A percentile compares a stretch with the other conserved stretches of the same genome.
Evolutionary conservation across 1,284 basidiomycete species (phyloP).

Genomic region (Cutaneotrichosporon sp.): DNA sequence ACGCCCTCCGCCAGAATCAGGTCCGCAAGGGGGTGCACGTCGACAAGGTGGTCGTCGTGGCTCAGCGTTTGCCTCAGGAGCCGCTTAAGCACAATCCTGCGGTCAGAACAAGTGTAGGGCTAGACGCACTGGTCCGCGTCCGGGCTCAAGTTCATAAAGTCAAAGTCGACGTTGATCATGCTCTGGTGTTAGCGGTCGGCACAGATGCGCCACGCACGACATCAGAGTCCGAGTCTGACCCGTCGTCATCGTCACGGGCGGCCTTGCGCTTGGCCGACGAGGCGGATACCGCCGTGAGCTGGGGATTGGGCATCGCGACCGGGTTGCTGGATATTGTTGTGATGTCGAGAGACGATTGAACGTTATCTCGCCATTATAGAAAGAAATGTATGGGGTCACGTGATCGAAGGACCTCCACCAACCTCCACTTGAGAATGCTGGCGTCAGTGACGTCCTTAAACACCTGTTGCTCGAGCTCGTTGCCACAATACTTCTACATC

Average conservation of each 20-base stretch:
- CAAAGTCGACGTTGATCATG: constrained; percentile 80
- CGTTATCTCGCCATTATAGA: too few relatives aligned
- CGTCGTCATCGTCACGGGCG: constrained; percentile 40
- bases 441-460: too few relatives aligned
- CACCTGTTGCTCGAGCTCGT: too few relatives aligned
- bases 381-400: too few relatives aligned
- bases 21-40: constrained; percentile 68
- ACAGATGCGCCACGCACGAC: constrained; percentile 28
- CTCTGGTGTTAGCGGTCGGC: constrained; percentile 45
- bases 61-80: constrained; percentile 75
- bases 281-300: constrained; percentile 17
- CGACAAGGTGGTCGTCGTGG: constrained; percentile 67
- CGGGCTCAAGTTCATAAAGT: constrained; percentile 81
- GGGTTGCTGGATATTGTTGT: neutral
- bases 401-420: too few relatives aligned
- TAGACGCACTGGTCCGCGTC: constrained; percentile 81
- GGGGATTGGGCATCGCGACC: constrained; percentile 21
- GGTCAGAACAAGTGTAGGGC: too few relatives aligned
- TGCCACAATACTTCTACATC: too few relatives aligned
- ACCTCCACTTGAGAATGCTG: too few relatives aligned
- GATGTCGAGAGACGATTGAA: neutral
- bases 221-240: constrained; percentile 39
- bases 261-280: constrained; percentile 34
- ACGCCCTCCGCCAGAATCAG: constrained; percentile 62
- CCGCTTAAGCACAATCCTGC: constrained; percentile 74